Evolutionary conservation across 2,329 filamentous ascomycete species (phyloP).

Genomic region (Colletotrichum truncatum): DNA sequence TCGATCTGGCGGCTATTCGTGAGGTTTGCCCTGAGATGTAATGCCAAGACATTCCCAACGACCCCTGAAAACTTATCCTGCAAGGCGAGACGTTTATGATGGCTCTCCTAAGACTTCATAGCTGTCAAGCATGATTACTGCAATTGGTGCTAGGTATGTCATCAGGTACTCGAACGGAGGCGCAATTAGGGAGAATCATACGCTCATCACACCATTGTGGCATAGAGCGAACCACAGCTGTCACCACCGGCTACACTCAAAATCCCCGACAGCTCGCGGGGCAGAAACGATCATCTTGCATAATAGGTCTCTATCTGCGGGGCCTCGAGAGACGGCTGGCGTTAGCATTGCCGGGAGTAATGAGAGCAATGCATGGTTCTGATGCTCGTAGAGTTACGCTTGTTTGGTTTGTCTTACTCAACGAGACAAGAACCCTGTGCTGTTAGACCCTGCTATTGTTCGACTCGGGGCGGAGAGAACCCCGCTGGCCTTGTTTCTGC

Average conservation of each 20-base stretch:
- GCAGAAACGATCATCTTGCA: constrained; percentile 30
- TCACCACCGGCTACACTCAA: not conserved
- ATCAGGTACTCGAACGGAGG: not conserved
- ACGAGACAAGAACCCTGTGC: constrained; percentile 10
- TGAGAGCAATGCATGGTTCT: constrained; percentile 6
- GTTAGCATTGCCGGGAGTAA: constrained; percentile 7
- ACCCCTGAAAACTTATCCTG: not conserved
- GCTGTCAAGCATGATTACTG: too few relatives aligned
- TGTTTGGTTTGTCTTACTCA: constrained; percentile 6
- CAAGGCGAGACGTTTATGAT: not conserved
- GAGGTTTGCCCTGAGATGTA: not conserved
- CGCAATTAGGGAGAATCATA: constrained; percentile 15
- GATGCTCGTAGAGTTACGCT: not conserved
- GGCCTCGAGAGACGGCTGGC: not conserved
- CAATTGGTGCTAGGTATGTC: not conserved
- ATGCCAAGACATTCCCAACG: constrained; percentile 4
- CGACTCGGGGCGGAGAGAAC: constrained; percentile 21
- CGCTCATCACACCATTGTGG: constrained; percentile 21
- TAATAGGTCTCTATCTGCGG: not conserved
- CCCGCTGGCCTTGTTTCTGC: not conserved
- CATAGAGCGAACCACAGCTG: not conserved
- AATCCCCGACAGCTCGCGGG: constrained; percentile 24
- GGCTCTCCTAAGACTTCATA: too few relatives aligned
- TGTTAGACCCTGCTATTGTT: not conserved
- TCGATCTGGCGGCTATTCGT: not conserved